Percentiles rank a stretch among this genome's conserved stretches.
Conservation (phyloP, 148 eudicot species). For the Simmondsia chinensis region DNA sequence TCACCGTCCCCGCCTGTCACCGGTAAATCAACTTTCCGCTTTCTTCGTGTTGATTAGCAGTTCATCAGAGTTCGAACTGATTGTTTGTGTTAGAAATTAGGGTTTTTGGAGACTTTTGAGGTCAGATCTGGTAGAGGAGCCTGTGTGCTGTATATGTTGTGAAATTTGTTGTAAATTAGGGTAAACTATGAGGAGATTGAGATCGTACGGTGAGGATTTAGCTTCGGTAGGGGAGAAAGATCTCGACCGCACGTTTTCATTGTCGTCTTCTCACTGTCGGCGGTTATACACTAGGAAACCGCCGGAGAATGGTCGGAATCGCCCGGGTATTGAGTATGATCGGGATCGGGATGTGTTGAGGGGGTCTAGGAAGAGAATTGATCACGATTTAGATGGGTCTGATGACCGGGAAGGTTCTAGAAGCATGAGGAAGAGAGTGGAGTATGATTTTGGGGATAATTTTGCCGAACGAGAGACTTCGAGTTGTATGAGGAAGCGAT, state of each 20-base stretch:
- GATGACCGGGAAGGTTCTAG: slow-evolving; percentile 8
- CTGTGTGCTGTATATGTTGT: not conserved
- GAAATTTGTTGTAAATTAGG: slow-evolving; percentile 1
- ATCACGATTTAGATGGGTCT: slow-evolving; percentile 8
- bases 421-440: slow-evolving; percentile 12
- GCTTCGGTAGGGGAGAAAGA: slow-evolving; percentile 26
- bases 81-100: slow-evolving; percentile 3
- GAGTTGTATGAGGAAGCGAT: slow-evolving; percentile 27
- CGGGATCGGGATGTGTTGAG: slow-evolving; percentile 28
- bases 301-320: slow-evolving; percentile 19
- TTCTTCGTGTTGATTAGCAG: not conserved
- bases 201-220: slow-evolving; percentile 35
- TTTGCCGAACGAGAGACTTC: slow-evolving; percentile 47
- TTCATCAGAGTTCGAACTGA: not conserved
- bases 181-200: slow-evolving; percentile 28
- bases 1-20: not conserved
- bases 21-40: slow-evolving; percentile 3
- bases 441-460: slow-evolving; percentile 14
- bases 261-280: slow-evolving; percentile 32
- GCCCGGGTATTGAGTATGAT: slow-evolving; percentile 19
- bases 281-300: slow-evolving; percentile 16
- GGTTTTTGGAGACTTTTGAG: slow-evolving; percentile 8
- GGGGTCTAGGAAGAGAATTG: slow-evolving; percentile 9
- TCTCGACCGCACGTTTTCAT: slow-evolving; percentile 22
- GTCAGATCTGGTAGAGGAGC: not conserved